Percentiles rank a stretch among this genome's conserved stretches.
Conservation (phyloP, 306 rosid species). For the Rosa persica region DNA sequence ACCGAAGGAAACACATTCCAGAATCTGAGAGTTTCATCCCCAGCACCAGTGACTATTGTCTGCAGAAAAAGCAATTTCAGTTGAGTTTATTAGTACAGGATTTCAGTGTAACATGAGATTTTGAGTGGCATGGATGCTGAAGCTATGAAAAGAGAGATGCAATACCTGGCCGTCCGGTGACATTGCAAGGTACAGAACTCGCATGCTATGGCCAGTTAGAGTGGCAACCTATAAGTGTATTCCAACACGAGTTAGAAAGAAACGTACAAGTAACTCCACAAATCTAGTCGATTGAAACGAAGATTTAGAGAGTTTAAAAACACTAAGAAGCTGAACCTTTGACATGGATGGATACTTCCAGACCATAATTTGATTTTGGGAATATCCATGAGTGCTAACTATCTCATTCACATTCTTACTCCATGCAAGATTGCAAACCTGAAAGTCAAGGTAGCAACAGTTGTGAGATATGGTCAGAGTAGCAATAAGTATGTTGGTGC, state of each 20-base stretch:
- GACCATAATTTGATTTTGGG: slow-evolving; percentile 97
- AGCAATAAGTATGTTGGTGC: neutral
- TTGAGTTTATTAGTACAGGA: neutral
- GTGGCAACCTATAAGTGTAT: slow-evolving; percentile 71
- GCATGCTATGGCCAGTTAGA: slow-evolving; percentile 93
- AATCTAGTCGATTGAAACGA: neutral
- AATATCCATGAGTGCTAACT: slow-evolving; percentile 96
- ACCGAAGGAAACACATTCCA: slow-evolving; percentile 93
- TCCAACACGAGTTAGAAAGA: neutral
- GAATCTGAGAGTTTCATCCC: slow-evolving; percentile 93
- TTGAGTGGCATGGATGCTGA: too few species aligned
- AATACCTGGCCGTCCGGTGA: slow-evolving; percentile 98
- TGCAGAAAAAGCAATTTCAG: slow-evolving; percentile 34
- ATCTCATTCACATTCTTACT: slow-evolving; percentile 95
- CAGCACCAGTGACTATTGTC: slow-evolving; percentile 97
- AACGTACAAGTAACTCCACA: neutral
- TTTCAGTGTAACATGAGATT: neutral
- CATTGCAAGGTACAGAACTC: slow-evolving; percentile 94
- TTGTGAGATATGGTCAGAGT: neutral
- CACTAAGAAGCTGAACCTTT: slow-evolving; percentile 43
- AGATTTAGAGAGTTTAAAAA: neutral
- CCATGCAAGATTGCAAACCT: slow-evolving; percentile 99
- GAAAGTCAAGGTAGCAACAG: slow-evolving; percentile 21
- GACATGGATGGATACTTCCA: slow-evolving; percentile 96
- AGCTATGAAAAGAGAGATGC: neutral